Evolutionary conservation across 2,329 filamentous ascomycete genomes (phyloP), one percentile per base, ranked within the genome.

Genomic region (Pyrenochaeta sp.): DNA sequence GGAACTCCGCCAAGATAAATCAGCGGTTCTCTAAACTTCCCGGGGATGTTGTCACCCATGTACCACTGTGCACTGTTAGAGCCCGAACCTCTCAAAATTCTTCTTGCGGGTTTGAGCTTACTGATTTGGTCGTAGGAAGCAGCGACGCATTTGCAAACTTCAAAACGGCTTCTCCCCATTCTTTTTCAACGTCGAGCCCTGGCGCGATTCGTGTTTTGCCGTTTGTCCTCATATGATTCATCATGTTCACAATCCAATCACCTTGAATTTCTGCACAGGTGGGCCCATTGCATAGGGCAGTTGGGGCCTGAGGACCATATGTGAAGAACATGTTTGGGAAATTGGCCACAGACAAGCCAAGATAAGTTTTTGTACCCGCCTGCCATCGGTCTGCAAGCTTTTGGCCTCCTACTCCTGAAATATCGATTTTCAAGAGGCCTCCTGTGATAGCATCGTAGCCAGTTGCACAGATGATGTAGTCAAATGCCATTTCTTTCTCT

Each of bases 261-360:
- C 80, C 82, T 53, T 86, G 82, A 1, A 81, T 57, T 48, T 84
- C 79, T 6, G 79, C 75, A 1, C 72, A 75, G 0, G 77, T 75
- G 0, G 83, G 82, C 0, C 81, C 82, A 52, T 85, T 86, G 56
- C 73, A 58, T 65, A 84, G 68, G 0, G 80, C 73, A 0, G 81
- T 83, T 0, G 82, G 82, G 0, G 72, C 79, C n/a, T 85, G 82
- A 1, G 76, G 71, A 0, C 81, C 81, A 57, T 83, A 84, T 3
- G 51, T 51, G 30, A 65, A 58, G 48, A 78, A 72, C 44, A 79
- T 56, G 18, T 46, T 42, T 5, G 77, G 77, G 41, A 75, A 78
- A 0, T 67, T 59, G 1, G 65, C 45, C 1, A 71, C 62, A 3
- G 58, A 55, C 4, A 76, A 45, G 0, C 76, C 76, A 0, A 77